phyloP scores from a whole-genome alignment of 768 basidiomycete species.

The Hydnum rufescens region DNA sequence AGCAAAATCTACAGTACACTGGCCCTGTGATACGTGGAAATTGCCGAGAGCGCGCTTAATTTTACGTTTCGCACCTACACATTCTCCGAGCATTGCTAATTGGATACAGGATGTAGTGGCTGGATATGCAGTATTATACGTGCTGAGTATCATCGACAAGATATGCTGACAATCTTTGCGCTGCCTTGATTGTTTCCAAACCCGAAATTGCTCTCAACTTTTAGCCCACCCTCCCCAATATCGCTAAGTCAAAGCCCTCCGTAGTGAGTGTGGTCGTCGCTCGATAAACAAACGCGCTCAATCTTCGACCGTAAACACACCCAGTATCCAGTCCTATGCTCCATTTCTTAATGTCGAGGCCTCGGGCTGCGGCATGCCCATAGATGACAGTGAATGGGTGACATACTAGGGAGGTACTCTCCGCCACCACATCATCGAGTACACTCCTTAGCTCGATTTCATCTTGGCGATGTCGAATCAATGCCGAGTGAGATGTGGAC shows the following conservation, averaged over 20 bases:
- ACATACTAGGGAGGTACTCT: conserved; percentile 27
- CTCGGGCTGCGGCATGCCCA: conserved; percentile 65
- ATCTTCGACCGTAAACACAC: conserved; percentile 42
- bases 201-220: too few species aligned
- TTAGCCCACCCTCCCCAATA: too few species aligned
- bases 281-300: conserved; percentile 40
- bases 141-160: too few species aligned
- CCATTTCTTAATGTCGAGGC: conserved; percentile 68
- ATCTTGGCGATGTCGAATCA: neutral
- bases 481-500: conserved; percentile 1
- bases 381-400: conserved; percentile 65
- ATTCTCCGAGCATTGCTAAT: too few species aligned
- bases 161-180: neutral
- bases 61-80: too few species aligned
- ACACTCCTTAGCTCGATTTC: neutral
- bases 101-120: too few species aligned
- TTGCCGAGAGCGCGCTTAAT: too few species aligned
- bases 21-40: too few species aligned
- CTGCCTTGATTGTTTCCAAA: neutral
- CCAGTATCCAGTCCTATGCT: conserved; percentile 73
- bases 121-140: too few species aligned
- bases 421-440: conserved; percentile 1
- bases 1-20: too few species aligned
- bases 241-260: too few species aligned
- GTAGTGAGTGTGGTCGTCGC: too few species aligned